Evolutionary conservation across 2,329 filamentous ascomycete species (phyloP).

Genomic region (Aspergillus arachidicola): DNA sequence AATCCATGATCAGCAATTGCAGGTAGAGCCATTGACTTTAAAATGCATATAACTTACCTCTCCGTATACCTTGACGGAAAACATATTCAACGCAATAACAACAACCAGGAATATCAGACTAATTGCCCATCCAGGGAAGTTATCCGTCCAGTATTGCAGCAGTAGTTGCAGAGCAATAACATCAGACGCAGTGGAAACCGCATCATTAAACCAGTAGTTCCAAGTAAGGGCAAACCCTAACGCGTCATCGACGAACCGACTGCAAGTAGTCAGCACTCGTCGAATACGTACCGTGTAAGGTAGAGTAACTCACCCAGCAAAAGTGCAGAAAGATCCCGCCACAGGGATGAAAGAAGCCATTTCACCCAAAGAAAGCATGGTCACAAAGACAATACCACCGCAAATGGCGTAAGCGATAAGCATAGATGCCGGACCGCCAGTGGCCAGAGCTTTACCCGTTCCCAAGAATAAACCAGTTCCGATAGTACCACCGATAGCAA

Average conservation of each 20-base stretch:
- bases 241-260: conserved; percentile 48
- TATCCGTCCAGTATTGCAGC: conserved; percentile 63
- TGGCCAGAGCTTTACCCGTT: conserved; percentile 62
- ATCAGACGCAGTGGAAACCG: conserved; percentile 62
- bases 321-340: conserved; percentile 59
- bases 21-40: not conserved
- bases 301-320: conserved; percentile 48
- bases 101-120: conserved; percentile 64
- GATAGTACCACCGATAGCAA: conserved; percentile 55
- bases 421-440: conserved; percentile 62
- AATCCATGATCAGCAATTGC: not conserved
- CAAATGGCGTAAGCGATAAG: conserved; percentile 61
- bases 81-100: conserved; percentile 55
- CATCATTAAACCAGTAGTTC: conserved; percentile 67
- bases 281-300: not conserved
- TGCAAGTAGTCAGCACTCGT: conserved; percentile 14
- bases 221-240: conserved; percentile 49
- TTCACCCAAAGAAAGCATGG: conserved; percentile 62
- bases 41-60: conserved; percentile 42
- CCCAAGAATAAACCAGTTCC: conserved; percentile 64
- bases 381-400: conserved; percentile 60
- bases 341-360: conserved; percentile 62
- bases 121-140: conserved; percentile 65
- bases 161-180: conserved; percentile 62
- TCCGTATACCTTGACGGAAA: conserved; percentile 58